phyloP scores from a whole-genome alignment of 2,329 filamentous ascomycete genomes.

The Sclerotinia subarctica region DNA sequence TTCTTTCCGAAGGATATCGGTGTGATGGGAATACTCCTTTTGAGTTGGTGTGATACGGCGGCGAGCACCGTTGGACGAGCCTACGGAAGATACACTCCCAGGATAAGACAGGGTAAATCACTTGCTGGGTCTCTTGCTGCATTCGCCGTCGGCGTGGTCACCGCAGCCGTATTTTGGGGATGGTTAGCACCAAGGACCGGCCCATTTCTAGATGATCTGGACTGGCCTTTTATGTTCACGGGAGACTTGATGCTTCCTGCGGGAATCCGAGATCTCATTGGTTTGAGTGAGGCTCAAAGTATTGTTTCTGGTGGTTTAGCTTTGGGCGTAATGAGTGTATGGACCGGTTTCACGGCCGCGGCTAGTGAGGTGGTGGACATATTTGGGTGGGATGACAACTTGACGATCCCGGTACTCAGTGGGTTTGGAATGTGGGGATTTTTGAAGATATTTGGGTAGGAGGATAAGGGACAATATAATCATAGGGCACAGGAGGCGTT shows the following conservation, averaged over 20 bases:
- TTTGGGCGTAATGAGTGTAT: slow-evolving; percentile 75
- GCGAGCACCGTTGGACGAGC: slow-evolving; percentile 90
- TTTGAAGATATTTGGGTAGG: slow-evolving; percentile 72
- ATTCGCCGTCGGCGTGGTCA: slow-evolving; percentile 75
- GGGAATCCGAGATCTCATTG: slow-evolving; percentile 55
- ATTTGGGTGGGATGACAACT: slow-evolving; percentile 94
- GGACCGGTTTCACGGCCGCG: slow-evolving; percentile 84
- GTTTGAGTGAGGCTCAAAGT: slow-evolving; percentile 55
- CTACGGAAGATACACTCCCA: slow-evolving; percentile 84
- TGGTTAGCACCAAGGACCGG: slow-evolving; percentile 70
- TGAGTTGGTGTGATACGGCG: slow-evolving; percentile 98
- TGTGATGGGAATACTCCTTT: slow-evolving; percentile 80
- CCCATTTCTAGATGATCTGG: slow-evolving; percentile 65
- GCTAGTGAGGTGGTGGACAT: slow-evolving; percentile 87
- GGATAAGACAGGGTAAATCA: slow-evolving; percentile 83
- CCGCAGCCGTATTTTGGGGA: slow-evolving; percentile 85
- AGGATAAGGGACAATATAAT: slow-evolving; percentile 17
- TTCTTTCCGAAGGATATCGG: slow-evolving; percentile 93
- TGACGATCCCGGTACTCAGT: slow-evolving; percentile 92
- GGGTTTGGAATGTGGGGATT: slow-evolving; percentile 89
- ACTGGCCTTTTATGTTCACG: slow-evolving; percentile 75
- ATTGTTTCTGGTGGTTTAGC: slow-evolving; percentile 69
- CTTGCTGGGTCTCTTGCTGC: slow-evolving; percentile 85
- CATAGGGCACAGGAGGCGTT: slow-evolving; percentile 16
- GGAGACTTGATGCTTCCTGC: slow-evolving; percentile 70